Percentiles rank a stretch among this genome's conserved stretches.
phyloP scores from a whole-genome alignment of 306 rosid genomes.

The Fragaria ananassa region DNA sequence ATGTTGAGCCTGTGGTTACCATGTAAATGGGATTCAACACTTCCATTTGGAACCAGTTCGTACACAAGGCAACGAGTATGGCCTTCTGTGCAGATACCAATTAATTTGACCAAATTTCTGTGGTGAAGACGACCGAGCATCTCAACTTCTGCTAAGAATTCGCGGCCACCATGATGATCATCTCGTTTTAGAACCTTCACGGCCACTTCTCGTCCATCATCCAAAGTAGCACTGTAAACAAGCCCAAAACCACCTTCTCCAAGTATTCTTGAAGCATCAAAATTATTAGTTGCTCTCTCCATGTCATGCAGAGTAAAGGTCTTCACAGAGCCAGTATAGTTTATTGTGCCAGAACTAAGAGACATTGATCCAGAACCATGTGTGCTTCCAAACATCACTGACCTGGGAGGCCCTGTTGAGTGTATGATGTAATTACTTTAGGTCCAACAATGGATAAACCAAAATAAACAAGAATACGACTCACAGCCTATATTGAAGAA shows the following conservation, averaged over 20 bases:
- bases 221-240: constrained; percentile 68
- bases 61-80: constrained; percentile 84
- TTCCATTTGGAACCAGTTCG: constrained; percentile 95
- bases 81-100: constrained; percentile 84
- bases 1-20: constrained; percentile 46
- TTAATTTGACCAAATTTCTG: constrained; percentile 77
- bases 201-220: constrained; percentile 86
- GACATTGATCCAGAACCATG: constrained; percentile 52
- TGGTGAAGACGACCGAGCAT: constrained; percentile 98
- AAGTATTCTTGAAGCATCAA: constrained; percentile 75
- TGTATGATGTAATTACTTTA: background rate
- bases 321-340: constrained; percentile 74
- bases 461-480: background rate
- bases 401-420: constrained; percentile 40
- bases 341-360: constrained; percentile 47
- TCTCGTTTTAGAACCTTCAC: constrained; percentile 91
- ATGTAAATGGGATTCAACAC: constrained; percentile 92
- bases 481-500: background rate
- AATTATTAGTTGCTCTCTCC: constrained; percentile 73
- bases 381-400: constrained; percentile 32
- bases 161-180: constrained; percentile 79
- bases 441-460: background rate
- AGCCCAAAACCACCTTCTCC: constrained; percentile 99
- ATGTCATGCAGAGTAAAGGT: constrained; percentile 66
- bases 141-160: constrained; percentile 96